Evolutionary conservation across 306 rosid species (phyloP).

Genomic region (Pyrus betulifolia): DNA sequence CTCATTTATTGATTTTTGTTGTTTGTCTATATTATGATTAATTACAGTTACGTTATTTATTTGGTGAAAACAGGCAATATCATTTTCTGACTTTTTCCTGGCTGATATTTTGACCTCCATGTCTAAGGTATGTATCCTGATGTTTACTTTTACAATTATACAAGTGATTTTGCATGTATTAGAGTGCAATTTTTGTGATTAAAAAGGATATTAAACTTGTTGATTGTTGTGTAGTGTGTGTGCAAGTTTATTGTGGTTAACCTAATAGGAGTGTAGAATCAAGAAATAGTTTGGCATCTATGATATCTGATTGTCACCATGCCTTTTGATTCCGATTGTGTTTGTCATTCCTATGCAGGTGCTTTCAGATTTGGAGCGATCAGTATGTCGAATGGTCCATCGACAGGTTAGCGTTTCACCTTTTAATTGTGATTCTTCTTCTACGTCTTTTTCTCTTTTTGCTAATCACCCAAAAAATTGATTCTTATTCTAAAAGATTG

Average conservation of each 20-base stretch:
- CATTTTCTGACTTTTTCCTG: slow-evolving; percentile 86
- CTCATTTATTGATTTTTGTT: slow-evolving; percentile 7
- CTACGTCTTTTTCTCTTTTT: not conserved
- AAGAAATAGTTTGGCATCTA: slow-evolving; percentile 17
- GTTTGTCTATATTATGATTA: slow-evolving; percentile 14
- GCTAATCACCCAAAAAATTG: not conserved
- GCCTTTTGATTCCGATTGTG: slow-evolving; percentile 6
- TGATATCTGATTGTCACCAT: slow-evolving; percentile 2
- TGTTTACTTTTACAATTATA: slow-evolving; percentile 14
- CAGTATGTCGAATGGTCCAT: slow-evolving; percentile 96
- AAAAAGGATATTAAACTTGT: not conserved
- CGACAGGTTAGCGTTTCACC: slow-evolving; percentile 57
- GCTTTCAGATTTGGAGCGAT: slow-evolving; percentile 91
- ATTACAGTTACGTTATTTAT: slow-evolving; percentile 16
- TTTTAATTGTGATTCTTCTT: slow-evolving; percentile 5
- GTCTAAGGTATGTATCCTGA: slow-evolving; percentile 65
- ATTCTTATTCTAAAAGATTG: not conserved
- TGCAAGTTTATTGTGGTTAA: not conserved
- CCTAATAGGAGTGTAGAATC: not conserved
- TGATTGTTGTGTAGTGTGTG: not conserved
- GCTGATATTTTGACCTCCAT: slow-evolving; percentile 97
- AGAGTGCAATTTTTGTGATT: slow-evolving; percentile 1
- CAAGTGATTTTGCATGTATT: slow-evolving; percentile 4
- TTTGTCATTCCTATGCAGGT: slow-evolving; percentile 47
- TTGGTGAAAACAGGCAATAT: slow-evolving; percentile 68